Conservation (phyloP, 1,284 basidiomycete genomes). For the Gomphus sp. region DNA sequence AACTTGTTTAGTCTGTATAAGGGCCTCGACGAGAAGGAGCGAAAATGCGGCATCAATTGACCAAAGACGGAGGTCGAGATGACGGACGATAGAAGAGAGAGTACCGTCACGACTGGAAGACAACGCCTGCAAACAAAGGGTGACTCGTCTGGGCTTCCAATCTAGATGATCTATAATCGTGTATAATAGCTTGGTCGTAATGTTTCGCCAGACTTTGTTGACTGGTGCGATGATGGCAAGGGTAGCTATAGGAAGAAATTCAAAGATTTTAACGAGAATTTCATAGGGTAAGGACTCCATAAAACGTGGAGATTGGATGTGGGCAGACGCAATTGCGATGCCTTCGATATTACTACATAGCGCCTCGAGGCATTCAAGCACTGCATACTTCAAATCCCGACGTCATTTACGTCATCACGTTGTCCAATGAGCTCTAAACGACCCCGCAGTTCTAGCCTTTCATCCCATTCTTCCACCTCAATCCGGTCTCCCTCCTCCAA, state of each 20-base stretch:
- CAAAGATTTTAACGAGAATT: neutral
- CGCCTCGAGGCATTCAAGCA: neutral
- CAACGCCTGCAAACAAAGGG: neutral
- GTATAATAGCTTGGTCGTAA: neutral
- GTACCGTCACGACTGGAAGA: neutral
- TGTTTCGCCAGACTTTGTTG: neutral
- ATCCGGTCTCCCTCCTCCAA: neutral
- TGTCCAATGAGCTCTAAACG: conserved; percentile 8
- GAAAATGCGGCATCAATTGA: conserved; percentile 5
- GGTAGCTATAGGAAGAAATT: neutral
- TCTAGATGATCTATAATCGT: neutral
- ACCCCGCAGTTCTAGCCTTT: conserved; percentile 4
- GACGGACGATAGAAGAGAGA: neutral
- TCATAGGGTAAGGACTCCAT: neutral
- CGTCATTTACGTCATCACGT: neutral
- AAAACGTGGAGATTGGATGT: neutral
- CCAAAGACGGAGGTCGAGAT: conserved; percentile 8
- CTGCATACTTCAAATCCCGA: neutral
- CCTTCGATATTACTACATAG: neutral
- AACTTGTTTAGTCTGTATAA: conserved; percentile 4
- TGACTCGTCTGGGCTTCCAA: conserved; percentile 2
- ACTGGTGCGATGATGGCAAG: neutral
- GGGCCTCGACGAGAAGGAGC: conserved; percentile 1
- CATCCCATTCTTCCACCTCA: conserved; percentile 2
- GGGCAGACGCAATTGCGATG: neutral